Conservation (phyloP, 1,284 basidiomycete species). For the Ustilago trichophora region DNA sequence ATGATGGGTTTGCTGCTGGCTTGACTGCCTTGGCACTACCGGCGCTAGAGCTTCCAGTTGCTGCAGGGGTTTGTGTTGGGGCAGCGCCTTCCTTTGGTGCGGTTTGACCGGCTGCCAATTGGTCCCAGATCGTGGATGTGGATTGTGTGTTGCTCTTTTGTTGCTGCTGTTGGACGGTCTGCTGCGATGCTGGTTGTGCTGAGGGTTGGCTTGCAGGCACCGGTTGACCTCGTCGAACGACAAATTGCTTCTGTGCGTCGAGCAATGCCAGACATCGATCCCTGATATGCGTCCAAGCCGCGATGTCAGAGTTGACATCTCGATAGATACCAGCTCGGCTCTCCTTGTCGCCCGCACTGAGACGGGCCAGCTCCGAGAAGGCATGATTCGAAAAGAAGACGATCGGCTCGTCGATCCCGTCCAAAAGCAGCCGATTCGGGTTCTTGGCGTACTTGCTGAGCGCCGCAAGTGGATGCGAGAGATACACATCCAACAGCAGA, state of each 20-base stretch:
- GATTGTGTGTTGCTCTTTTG: slow-evolving; percentile 10
- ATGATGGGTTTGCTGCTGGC: neutral
- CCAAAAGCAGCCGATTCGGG: slow-evolving; percentile 43
- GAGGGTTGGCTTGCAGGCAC: neutral
- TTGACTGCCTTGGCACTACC: neutral
- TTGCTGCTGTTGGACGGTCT: slow-evolving; percentile 7
- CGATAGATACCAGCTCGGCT: slow-evolving; percentile 36
- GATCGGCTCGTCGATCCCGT: slow-evolving; percentile 43
- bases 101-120: slow-evolving; percentile 30
- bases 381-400: slow-evolving; percentile 54
- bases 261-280: slow-evolving; percentile 37
- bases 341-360: slow-evolving; percentile 28
- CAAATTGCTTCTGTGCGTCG: slow-evolving; percentile 30
- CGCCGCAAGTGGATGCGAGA: slow-evolving; percentile 45
- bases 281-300: slow-evolving; percentile 41
- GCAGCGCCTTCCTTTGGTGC: slow-evolving; percentile 9
- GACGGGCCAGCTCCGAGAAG: slow-evolving; percentile 38
- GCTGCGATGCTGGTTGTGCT: neutral
- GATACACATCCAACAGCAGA: slow-evolving; percentile 54
- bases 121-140: slow-evolving; percentile 29
- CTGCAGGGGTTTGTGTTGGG: neutral
- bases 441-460: slow-evolving; percentile 34
- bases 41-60: neutral
- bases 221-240: slow-evolving; percentile 10
- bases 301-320: slow-evolving; percentile 44